Conservation (phyloP, 345 rosid genomes). For the Toxicodendron radicans region DNA sequence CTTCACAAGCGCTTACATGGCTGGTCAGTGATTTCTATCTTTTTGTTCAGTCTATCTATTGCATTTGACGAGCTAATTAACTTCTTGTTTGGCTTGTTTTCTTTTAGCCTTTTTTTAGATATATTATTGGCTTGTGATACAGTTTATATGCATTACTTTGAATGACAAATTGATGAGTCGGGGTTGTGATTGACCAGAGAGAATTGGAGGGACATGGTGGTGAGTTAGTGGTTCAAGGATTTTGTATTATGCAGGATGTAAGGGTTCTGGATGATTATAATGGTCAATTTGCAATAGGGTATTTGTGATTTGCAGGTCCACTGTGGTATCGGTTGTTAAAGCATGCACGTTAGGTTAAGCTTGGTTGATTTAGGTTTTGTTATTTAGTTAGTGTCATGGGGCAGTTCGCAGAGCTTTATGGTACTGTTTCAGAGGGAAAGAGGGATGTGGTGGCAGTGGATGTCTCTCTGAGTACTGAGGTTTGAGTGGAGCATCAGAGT, state of each 20-base stretch:
- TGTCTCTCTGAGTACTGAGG: neutral
- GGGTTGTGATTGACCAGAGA: neutral
- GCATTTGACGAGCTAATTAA: neutral
- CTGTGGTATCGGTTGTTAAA: neutral
- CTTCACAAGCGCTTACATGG: constrained; percentile 85
- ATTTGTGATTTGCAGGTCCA: neutral
- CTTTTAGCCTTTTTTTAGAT: neutral
- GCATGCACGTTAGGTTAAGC: neutral
- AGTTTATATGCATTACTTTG: neutral
- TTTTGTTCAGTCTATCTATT: too few relatives aligned
- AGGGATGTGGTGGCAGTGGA: neutral
- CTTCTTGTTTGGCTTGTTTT: neutral
- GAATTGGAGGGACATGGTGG: neutral
- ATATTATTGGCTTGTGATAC: too few relatives aligned
- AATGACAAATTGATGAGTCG: neutral
- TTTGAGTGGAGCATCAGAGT: neutral
- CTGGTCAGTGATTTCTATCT: constrained; percentile 42
- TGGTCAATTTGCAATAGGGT: neutral
- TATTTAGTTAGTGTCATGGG: neutral
- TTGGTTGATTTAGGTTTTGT: too few relatives aligned
- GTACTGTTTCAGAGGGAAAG: neutral
- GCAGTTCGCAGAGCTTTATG: neutral
- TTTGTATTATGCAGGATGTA: neutral
- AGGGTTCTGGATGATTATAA: neutral
- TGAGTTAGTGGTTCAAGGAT: neutral